phyloP scores from a whole-genome alignment of 2,329 filamentous ascomycete genomes.

The Calonectria fujianensis region DNA sequence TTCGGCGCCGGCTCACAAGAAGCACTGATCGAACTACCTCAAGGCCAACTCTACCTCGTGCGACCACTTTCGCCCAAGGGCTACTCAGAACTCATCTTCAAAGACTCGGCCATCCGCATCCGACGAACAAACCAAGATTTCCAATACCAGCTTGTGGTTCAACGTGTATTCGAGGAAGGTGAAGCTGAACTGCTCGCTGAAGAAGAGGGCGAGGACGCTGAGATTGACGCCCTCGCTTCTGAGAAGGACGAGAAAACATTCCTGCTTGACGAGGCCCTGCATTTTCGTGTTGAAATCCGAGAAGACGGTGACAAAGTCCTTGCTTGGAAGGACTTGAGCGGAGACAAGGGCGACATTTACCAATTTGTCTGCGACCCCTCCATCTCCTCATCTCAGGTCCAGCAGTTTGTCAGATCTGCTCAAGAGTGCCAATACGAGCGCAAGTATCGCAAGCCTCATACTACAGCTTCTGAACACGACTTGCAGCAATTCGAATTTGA shows the following conservation, averaged over 20 bases:
- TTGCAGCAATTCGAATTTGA: constrained; percentile 88
- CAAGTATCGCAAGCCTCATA: constrained; percentile 88
- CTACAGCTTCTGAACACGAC: constrained; percentile 87
- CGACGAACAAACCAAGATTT: constrained; percentile 95
- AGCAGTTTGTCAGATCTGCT: constrained; percentile 87
- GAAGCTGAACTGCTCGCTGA: constrained; percentile 94
- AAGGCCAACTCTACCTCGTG: constrained; percentile 98
- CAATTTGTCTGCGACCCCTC: constrained; percentile 95
- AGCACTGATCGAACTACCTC: constrained; percentile 93
- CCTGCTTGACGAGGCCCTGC: constrained; percentile 92
- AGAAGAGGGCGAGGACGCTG: constrained; percentile 89
- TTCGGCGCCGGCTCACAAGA: constrained; percentile 93
- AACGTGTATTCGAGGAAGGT: constrained; percentile 97
- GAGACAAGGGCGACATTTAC: constrained; percentile 95
- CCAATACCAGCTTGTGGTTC: constrained; percentile 97
- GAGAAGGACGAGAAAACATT: constrained; percentile 99
- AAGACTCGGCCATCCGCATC: constrained; percentile 94
- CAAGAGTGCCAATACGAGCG: constrained; percentile 98
- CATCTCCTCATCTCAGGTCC: constrained; percentile 81
- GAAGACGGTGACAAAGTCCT: constrained; percentile 89
- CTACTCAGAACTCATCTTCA: constrained; percentile 99
- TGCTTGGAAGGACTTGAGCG: constrained; percentile 95
- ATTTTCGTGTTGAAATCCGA: constrained; percentile 89
- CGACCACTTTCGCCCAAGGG: constrained; percentile 96
- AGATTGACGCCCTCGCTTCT: constrained; percentile 81